Evolutionary conservation across 352 stramenopile species (phyloP).

Genomic region (Lagenidium sp.): DNA sequence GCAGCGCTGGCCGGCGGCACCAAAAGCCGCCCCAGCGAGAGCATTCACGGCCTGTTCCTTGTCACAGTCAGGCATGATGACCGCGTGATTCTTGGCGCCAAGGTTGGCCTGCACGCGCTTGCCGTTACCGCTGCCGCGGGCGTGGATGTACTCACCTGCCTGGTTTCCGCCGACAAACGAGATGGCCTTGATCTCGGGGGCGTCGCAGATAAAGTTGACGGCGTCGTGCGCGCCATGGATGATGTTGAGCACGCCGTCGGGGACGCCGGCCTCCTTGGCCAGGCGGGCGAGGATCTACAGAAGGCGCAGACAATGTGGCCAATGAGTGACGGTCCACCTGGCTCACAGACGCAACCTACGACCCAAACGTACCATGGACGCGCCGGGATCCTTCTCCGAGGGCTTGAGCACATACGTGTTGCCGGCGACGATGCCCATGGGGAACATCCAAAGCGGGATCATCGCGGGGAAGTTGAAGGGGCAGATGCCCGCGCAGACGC

Average conservation of each 20-base stretch:
- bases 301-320: not conserved
- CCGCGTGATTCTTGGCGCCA: slow-evolving; percentile 98
- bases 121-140: slow-evolving; percentile 75
- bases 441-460: slow-evolving; percentile 94
- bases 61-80: slow-evolving; percentile 92
- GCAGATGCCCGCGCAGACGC: slow-evolving; percentile 90
- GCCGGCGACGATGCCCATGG: slow-evolving; percentile 81
- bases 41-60: slow-evolving; percentile 85
- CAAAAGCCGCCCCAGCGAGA: slow-evolving; percentile 91
- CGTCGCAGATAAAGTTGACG: slow-evolving; percentile 95
- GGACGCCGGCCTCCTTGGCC: slow-evolving; percentile 89
- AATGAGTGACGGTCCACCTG: not conserved
- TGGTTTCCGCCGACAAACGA: slow-evolving; percentile 94
- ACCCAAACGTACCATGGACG: too few relatives aligned
- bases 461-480: slow-evolving; percentile 97
- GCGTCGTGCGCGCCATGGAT: slow-evolving; percentile 85
- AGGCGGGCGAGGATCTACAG: slow-evolving; percentile 91
- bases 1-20: slow-evolving; percentile 96
- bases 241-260: slow-evolving; percentile 94
- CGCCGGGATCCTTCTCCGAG: slow-evolving; percentile 89
- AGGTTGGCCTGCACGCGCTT: slow-evolving; percentile 96
- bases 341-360: slow-evolving; percentile 15
- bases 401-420: slow-evolving; percentile 98
- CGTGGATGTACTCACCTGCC: slow-evolving; percentile 93
- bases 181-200: slow-evolving; percentile 92